Percentiles rank a stretch among this genome's conserved stretches.
phyloP scores from a whole-genome alignment of 768 basidiomycete genomes.

The Phlebiopsis gigantea region DNA sequence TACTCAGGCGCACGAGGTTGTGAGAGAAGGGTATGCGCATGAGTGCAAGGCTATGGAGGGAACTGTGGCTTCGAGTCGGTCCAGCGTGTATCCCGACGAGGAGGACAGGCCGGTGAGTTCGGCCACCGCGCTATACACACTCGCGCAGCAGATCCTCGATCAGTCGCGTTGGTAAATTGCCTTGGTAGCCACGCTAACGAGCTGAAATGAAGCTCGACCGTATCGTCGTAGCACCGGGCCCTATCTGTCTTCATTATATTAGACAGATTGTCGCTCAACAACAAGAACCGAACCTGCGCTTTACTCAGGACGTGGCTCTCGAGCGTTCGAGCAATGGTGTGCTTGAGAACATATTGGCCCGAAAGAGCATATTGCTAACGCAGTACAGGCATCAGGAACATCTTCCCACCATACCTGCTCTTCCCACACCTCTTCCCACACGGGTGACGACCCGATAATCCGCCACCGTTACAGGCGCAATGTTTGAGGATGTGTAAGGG shows the following conservation, averaged over 20 bases:
- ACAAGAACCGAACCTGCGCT: neutral
- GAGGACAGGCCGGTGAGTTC: neutral
- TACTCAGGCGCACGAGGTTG: neutral
- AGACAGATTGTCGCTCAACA: no score
- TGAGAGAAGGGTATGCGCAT: neutral
- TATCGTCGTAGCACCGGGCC: neutral
- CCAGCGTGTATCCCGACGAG: neutral
- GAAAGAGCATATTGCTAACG: neutral
- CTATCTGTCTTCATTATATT: no score
- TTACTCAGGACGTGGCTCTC: neutral
- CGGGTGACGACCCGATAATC: neutral
- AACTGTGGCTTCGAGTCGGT: neutral
- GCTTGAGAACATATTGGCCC: neutral
- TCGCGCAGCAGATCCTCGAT: neutral
- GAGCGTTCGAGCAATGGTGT: neutral
- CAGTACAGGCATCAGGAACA: neutral
- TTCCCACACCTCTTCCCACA: neutral
- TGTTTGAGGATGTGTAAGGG: neutral
- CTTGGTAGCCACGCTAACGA: neutral
- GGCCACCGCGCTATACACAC: neutral
- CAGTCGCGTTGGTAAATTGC: neutral
- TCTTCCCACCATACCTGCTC: neutral
- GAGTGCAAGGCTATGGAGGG: neutral
- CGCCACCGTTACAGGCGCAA: neutral
- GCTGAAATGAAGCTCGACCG: neutral